Evolutionary conservation across 495 filamentous ascomycete species (phyloP).

Genomic region (Lophiotrema nucula): DNA sequence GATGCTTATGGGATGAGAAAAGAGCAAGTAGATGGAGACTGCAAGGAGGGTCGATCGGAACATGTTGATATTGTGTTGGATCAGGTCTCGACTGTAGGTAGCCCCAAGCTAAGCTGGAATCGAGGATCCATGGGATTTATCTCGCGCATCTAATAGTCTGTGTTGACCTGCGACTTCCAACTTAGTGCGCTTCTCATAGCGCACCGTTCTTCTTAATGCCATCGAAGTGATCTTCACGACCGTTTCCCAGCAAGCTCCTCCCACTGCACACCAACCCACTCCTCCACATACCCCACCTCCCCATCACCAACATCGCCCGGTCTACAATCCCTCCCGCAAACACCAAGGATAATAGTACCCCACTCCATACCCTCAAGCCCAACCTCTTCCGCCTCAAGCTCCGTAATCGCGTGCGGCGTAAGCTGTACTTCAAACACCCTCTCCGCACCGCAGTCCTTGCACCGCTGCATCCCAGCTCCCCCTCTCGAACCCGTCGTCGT

Average conservation of each 20-base stretch:
- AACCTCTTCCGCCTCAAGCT: slow-evolving; percentile 78
- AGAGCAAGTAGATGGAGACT: no score
- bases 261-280: slow-evolving; percentile 98
- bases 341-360: slow-evolving; percentile 91
- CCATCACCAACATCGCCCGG: slow-evolving; percentile 48
- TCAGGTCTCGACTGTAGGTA: no score
- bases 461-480: slow-evolving; percentile 62
- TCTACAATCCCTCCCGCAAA: slow-evolving; percentile 72
- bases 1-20: no score
- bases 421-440: slow-evolving; percentile 92
- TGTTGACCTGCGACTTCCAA: no score
- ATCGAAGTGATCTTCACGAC: neutral
- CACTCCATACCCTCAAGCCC: slow-evolving; percentile 95
- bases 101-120: no score
- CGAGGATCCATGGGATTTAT: no score
- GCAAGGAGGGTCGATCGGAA: no score
- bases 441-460: slow-evolving; percentile 67
- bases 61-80: no score
- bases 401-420: slow-evolving; percentile 82
- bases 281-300: slow-evolving; percentile 73
- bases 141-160: no score
- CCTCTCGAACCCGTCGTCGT: slow-evolving; percentile 38
- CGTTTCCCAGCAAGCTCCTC: slow-evolving; percentile 57
- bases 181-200: no score
- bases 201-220: no score